Evolutionary conservation across 768 basidiomycete genomes (phyloP), one percentile per base, ranked within the genome.

Genomic region (Coprinopsis sp.): DNA sequence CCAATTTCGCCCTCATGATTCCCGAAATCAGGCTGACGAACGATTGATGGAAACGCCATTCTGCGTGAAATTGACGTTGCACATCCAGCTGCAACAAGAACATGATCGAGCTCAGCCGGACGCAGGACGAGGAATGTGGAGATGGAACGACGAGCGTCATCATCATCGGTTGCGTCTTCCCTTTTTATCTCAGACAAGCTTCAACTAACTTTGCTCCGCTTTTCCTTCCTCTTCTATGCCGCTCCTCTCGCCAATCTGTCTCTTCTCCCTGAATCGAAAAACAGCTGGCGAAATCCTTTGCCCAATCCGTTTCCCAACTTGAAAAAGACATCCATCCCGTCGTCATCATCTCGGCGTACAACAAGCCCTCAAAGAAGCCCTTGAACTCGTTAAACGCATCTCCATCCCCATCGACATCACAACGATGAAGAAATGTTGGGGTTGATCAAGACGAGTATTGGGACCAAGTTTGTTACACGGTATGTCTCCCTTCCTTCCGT

Each of bases 1-100:
- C 27, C 21, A 46, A 16, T 13, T 21, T 2, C 2, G 22, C 36
- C 18, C 33, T 37, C n/a, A 42, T 30, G 3, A 21, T 38, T 44
- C 50, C 33, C 51, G 36, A 33, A 49, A 33, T 29, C 33, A 38
- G 19, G 31, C 54, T 96, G 94, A 52, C 71, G 97, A 16, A 98
- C 96, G 2, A 97, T 98, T 64, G 95, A 99, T 59, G 95, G 96
- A n/a, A 97, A 99, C 58, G 94, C 96, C 2, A 98, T 99, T 52
- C 72, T 98, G 31, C 85, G 96, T 44, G 96, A 99, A 66, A 99
- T 98, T 55, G 96, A 99, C 56, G 96, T 99, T 24, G 93, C 94
- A 2, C 96, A 99, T 58, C 96, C 95, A 3, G 96, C 96, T 22
- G 95, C 96, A 21, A n/a, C n/a, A 99, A 98, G 73, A 96, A 94